phyloP scores from a whole-genome alignment of 192 early-diverging fungal genomes.

The Rhizophagus prolifer region DNA sequence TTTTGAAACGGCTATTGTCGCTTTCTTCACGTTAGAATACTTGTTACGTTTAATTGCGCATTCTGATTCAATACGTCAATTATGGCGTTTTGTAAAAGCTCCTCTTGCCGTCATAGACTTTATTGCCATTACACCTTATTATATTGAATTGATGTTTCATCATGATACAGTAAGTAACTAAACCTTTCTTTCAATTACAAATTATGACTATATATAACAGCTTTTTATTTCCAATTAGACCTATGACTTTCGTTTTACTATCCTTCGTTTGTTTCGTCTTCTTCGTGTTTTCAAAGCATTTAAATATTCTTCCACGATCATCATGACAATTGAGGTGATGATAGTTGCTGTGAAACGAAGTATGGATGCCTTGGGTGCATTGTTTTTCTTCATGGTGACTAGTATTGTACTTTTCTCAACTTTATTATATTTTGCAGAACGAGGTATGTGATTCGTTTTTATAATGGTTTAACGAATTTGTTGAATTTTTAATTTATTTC shows the following conservation, averaged over 20 bases:
- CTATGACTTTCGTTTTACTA: constrained; percentile 82
- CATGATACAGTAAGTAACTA: constrained; percentile 55
- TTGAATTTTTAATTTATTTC: constrained; percentile 6
- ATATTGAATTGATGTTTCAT: constrained; percentile 67
- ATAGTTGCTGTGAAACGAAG: constrained; percentile 74
- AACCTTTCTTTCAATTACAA: neutral
- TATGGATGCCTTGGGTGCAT: constrained; percentile 69
- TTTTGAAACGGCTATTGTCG: constrained; percentile 69
- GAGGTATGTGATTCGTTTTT: constrained; percentile 45
- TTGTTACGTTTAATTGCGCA: constrained; percentile 66
- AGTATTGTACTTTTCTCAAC: constrained; percentile 73
- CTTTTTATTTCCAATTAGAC: constrained; percentile 38
- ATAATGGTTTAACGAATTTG: neutral
- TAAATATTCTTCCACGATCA: constrained; percentile 77
- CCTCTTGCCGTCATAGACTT: constrained; percentile 72
- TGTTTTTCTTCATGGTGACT: constrained; percentile 73
- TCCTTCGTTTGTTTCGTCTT: constrained; percentile 72
- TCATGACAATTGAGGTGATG: constrained; percentile 84
- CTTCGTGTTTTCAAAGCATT: constrained; percentile 79
- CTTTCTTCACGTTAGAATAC: constrained; percentile 75
- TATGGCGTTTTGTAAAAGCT: constrained; percentile 54
- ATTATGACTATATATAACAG: neutral
- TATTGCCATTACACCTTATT: constrained; percentile 77
- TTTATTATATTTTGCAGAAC: constrained; percentile 79
- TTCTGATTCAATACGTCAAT: constrained; percentile 64